These are phyloP conservation scores for Paecilomyces sp. DNA, from an alignment of 2,329 filamentous ascomycete species.

Conservation along the genomic window DNA sequence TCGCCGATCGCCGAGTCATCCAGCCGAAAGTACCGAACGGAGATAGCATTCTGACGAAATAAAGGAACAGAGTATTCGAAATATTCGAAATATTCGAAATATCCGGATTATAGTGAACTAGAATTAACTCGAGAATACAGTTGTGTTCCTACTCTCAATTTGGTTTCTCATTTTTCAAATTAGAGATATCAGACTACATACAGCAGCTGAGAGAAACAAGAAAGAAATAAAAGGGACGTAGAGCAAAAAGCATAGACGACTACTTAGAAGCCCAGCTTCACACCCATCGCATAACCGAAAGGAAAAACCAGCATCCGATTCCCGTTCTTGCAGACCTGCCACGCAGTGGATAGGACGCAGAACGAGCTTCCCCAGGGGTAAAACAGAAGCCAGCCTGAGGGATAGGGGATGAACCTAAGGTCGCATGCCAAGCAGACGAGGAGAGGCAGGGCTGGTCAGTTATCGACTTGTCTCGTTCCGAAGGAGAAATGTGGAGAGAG, in stretches of 20 bases:
- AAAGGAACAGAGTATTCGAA: background rate
- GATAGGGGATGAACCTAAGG: slow-evolving; percentile 51
- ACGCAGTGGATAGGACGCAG: slow-evolving; percentile 20
- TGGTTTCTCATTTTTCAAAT: slow-evolving; percentile 8
- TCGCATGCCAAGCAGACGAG: slow-evolving; percentile 10
- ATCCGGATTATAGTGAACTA: background rate
- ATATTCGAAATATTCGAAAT: background rate
- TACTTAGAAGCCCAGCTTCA: background rate
- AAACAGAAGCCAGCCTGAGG: slow-evolving; percentile 39
- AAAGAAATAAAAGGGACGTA: slow-evolving; percentile 5
- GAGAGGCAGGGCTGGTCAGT: slow-evolving; percentile 7
- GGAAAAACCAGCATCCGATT: slow-evolving; percentile 44
- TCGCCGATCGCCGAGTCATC: background rate
- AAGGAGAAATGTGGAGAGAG: slow-evolving; percentile 4
- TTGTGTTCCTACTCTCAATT: background rate
- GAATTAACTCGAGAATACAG: background rate
- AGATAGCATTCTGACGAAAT: background rate
- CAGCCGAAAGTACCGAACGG: background rate
- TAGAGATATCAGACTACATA: slow-evolving; percentile 17
- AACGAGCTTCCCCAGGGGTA: slow-evolving; percentile 28
- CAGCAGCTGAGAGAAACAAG: slow-evolving; percentile 4
- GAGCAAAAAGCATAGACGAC: slow-evolving; percentile 3
- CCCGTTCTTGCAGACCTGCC: slow-evolving; percentile 23
- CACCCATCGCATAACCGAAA: background rate
- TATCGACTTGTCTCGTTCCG: background rate